phyloP scores from a whole-genome alignment of 768 basidiomycete species.

The Trichaptum fuscoviolaceum region DNA sequence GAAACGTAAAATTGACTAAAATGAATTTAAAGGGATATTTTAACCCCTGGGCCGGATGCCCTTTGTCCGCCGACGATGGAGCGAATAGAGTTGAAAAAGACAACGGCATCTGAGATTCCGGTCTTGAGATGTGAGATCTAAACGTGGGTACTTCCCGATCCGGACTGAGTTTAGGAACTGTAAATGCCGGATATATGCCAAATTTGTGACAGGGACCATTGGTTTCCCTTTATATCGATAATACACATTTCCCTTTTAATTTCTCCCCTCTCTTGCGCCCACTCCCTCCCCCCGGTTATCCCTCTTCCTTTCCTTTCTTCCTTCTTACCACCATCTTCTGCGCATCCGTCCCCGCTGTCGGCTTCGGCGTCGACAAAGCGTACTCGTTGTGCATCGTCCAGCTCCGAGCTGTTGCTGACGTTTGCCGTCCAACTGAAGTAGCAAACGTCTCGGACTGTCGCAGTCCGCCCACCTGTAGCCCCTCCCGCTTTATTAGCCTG shows the following conservation, averaged over 20 bases:
- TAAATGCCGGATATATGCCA: not conserved
- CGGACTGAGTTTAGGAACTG: not conserved
- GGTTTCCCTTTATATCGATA: not conserved
- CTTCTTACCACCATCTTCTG: conserved; percentile 9
- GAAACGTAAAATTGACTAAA: not conserved
- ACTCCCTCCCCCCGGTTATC: conserved; percentile 17
- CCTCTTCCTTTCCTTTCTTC: conserved; percentile 18
- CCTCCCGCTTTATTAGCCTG: too few relatives aligned
- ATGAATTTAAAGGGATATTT: too few relatives aligned
- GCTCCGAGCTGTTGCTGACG: too few relatives aligned
- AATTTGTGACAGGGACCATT: not conserved
- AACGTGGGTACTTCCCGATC: not conserved
- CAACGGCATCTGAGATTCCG: not conserved
- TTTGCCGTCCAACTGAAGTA: too few relatives aligned
- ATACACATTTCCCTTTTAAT: not conserved
- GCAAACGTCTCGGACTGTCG: too few relatives aligned
- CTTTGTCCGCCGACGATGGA: not conserved
- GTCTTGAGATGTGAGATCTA: not conserved
- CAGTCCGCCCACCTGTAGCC: too few relatives aligned
- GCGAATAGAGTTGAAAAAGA: not conserved
- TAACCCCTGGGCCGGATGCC: not conserved
- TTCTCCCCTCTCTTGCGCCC: conserved; percentile 18
- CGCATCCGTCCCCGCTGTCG: not conserved
- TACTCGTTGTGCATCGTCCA: too few relatives aligned
- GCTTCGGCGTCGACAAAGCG: not conserved